A percentile compares a stretch with the other conserved stretches of the same genome.
Evolutionary conservation across 2,329 filamentous ascomycete genomes (phyloP).

Genomic region (Fusarium sp.): DNA sequence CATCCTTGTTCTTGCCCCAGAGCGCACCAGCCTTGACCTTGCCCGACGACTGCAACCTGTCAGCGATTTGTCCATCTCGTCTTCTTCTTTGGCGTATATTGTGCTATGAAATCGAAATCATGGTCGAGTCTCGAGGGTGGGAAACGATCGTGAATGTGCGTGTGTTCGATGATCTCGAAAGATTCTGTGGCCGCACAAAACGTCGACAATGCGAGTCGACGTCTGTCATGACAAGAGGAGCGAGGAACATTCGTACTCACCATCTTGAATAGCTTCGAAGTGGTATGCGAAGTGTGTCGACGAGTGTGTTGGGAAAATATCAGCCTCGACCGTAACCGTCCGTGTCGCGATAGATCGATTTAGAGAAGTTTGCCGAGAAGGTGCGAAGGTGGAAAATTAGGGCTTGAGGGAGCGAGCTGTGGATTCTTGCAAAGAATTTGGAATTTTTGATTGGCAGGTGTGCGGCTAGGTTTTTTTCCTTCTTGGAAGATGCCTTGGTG

Average conservation of each 20-base stretch:
- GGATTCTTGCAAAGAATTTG: slow-evolving; percentile 39
- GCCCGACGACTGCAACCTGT: slow-evolving; percentile 61
- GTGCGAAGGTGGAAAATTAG: slow-evolving; percentile 57
- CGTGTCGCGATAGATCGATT: slow-evolving; percentile 55
- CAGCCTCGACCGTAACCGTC: slow-evolving; percentile 56
- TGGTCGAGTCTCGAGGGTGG: slow-evolving; percentile 28
- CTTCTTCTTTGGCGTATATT: slow-evolving; percentile 23
- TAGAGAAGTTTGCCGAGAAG: slow-evolving; percentile 56
- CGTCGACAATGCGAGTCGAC: slow-evolving; percentile 36
- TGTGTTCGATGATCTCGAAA: slow-evolving; percentile 40
- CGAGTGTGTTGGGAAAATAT: slow-evolving; percentile 54
- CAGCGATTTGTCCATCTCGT: slow-evolving; percentile 48
- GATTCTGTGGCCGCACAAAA: slow-evolving; percentile 28
- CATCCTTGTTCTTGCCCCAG: slow-evolving; percentile 99
- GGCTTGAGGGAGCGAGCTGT: slow-evolving; percentile 51
- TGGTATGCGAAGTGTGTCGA: slow-evolving; percentile 60
- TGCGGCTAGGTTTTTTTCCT: slow-evolving; percentile 14
- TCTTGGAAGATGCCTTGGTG: not conserved
- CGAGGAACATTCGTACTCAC: slow-evolving; percentile 57
- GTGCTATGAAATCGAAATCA: slow-evolving; percentile 29
- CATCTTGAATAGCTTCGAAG: slow-evolving; percentile 64
- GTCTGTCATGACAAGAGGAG: slow-evolving; percentile 29
- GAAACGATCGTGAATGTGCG: slow-evolving; percentile 41
- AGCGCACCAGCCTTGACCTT: slow-evolving; percentile 97
- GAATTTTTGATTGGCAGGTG: slow-evolving; percentile 54